Percentiles rank a stretch among this genome's conserved stretches.
Conservation (phyloP, 352 stramenopile genomes). For the Thalassiosira exigua region DNA sequence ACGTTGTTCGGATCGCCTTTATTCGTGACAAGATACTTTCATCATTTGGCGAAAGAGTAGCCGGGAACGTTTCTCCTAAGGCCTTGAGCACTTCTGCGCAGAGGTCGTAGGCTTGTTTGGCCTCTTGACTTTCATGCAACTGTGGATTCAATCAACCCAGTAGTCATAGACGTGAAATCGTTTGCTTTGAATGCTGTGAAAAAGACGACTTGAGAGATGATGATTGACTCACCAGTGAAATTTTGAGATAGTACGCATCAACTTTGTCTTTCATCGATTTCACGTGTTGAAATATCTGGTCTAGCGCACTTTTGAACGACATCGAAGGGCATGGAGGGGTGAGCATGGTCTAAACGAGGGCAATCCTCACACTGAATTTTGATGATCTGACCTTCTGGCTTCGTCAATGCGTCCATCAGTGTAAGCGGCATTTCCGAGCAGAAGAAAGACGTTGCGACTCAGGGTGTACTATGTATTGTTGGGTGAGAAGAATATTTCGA, state of each 20-base stretch:
- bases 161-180: no score
- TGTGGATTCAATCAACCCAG: no score
- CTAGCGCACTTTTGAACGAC: neutral
- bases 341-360: no score
- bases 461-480: no score
- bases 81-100: conserved; percentile 24
- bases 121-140: conserved; percentile 25
- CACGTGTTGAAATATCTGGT: conserved; percentile 17
- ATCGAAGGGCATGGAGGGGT: no score
- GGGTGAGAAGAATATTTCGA: no score
- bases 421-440: conserved; percentile 32
- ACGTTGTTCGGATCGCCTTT: neutral
- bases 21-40: neutral
- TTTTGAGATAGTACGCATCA: conserved; percentile 37
- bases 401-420: conserved; percentile 12
- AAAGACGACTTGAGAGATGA: conserved; percentile 1
- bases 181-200: no score
- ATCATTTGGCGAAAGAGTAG: neutral
- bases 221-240: conserved; percentile 17
- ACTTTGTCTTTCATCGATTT: conserved; percentile 36
- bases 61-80: conserved; percentile 25
- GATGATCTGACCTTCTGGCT: conserved; percentile 5
- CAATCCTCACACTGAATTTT: neutral
- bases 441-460: conserved; percentile 13
- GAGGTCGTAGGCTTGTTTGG: conserved; percentile 1